Evolutionary conservation across 495 filamentous ascomycete species (phyloP).

Genomic region (Aspergillus steynii): DNA sequence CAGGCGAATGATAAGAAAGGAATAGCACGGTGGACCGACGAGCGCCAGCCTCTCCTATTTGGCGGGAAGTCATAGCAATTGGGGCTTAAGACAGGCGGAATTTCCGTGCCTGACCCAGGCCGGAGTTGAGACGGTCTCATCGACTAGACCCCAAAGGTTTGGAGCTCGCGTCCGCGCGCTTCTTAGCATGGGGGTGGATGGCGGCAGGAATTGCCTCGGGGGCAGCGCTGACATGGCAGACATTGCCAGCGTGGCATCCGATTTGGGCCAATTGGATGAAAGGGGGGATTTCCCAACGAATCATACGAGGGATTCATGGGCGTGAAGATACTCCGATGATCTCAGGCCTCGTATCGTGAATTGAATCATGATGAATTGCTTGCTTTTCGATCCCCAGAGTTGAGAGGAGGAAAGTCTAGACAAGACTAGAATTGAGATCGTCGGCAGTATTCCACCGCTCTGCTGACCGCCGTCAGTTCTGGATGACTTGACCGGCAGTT

Average conservation of each 20-base stretch:
- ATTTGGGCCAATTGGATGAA: not conserved
- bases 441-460: constrained; percentile 14
- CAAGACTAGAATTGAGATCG: not conserved
- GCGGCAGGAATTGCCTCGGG: constrained; percentile 19
- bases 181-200: constrained; percentile 16
- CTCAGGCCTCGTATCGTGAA: not conserved
- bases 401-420: not conserved
- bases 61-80: constrained; percentile 15
- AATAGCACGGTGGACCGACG: constrained; percentile 20
- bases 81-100: constrained; percentile 3
- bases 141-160: constrained; percentile 12
- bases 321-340: constrained; percentile 2
- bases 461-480: constrained; percentile 1
- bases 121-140: constrained; percentile 8
- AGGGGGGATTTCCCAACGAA: constrained; percentile 3
- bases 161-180: constrained; percentile 21
- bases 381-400: not conserved
- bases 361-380: not conserved
- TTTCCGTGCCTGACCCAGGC: constrained; percentile 16
- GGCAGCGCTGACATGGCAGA: constrained; percentile 25
- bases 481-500: no score
- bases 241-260: constrained; percentile 30
- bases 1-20: constrained; percentile 22
- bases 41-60: constrained; percentile 13
- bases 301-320: not conserved